Evolutionary conservation across 2,329 filamentous ascomycete genomes (phyloP).

Genomic region (Pseudogymnoascus sp.): DNA sequence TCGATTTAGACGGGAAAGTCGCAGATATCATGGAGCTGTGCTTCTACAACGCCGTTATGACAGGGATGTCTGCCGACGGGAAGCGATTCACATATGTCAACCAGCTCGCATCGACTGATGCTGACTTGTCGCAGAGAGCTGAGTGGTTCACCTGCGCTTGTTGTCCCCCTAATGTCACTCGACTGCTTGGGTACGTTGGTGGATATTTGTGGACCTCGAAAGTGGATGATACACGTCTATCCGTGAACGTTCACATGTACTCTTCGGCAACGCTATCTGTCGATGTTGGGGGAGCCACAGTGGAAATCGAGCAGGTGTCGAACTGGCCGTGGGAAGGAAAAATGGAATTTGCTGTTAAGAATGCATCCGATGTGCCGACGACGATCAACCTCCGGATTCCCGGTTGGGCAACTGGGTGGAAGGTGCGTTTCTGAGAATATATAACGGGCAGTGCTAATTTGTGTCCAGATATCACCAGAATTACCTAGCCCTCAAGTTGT

Average conservation of each 20-base stretch:
- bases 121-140: constrained; percentile 39
- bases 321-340: constrained; percentile 51
- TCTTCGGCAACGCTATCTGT: constrained; percentile 39
- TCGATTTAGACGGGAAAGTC: constrained; percentile 44
- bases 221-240: constrained; percentile 11
- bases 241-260: constrained; percentile 49
- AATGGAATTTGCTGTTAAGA: constrained; percentile 37
- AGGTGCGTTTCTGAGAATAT: constrained; percentile 18
- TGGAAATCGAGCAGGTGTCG: constrained; percentile 40
- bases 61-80: constrained; percentile 46
- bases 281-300: constrained; percentile 24
- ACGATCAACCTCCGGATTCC: constrained; percentile 45
- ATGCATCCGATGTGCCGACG: constrained; percentile 25
- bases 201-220: constrained; percentile 45
- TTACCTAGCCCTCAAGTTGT: constrained; percentile 23
- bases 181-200: constrained; percentile 46
- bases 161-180: constrained; percentile 51
- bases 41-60: constrained; percentile 52
- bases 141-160: constrained; percentile 53
- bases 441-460: neutral
- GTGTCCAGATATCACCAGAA: constrained; percentile 12
- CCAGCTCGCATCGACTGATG: constrained; percentile 46
- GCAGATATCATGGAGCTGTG: constrained; percentile 52
- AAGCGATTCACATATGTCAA: constrained; percentile 54
- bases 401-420: constrained; percentile 36